Conservation (phyloP, 2,329 filamentous ascomycete genomes). For the Aspergillus sojae region DNA sequence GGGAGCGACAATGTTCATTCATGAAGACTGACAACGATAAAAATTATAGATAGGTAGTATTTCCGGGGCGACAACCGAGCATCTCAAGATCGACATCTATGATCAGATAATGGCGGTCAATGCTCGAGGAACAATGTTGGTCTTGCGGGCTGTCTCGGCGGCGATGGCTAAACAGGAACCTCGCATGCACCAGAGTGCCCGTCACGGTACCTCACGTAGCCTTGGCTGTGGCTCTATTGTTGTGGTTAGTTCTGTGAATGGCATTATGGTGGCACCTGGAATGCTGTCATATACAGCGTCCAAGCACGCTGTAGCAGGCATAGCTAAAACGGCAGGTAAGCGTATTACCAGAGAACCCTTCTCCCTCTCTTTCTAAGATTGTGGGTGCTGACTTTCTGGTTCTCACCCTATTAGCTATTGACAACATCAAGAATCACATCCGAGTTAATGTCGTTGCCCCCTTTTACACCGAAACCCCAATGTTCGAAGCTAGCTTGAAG, state of each 20-base stretch:
- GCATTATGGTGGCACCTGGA: neutral
- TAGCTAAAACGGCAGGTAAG: constrained; percentile 54
- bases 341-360: neutral
- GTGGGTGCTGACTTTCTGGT: fast-evolving
- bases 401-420: constrained; percentile 38
- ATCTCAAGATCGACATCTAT: constrained; percentile 57
- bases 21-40: too few species aligned
- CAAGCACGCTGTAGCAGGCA: constrained; percentile 59
- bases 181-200: neutral
- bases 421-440: constrained; percentile 49
- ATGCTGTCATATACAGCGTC: constrained; percentile 58
- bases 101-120: constrained; percentile 46
- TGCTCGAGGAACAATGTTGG: constrained; percentile 5
- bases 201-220: neutral
- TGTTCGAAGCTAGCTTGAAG: constrained; percentile 3
- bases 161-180: constrained; percentile 7
- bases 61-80: constrained; percentile 46
- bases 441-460: constrained; percentile 35
- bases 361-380: neutral
- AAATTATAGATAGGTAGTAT: neutral
- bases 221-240: constrained; percentile 42
- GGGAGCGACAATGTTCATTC: too few species aligned
- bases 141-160: constrained; percentile 4
- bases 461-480: neutral
- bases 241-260: neutral